phyloP scores from a whole-genome alignment of 495 filamentous ascomycete genomes.

The Aspergillus sclerotioniger region DNA sequence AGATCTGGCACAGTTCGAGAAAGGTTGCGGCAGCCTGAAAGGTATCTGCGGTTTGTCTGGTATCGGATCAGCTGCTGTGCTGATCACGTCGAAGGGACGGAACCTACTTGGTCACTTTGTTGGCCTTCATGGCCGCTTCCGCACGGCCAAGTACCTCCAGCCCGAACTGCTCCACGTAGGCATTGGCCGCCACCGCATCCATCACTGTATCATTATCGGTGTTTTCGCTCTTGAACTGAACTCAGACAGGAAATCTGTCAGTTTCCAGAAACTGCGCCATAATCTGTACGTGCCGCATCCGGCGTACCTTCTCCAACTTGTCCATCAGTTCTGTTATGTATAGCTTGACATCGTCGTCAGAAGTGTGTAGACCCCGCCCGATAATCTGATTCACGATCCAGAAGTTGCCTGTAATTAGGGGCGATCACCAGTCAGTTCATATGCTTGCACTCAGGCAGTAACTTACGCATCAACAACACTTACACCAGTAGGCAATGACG shows the following conservation, averaged over 20 bases:
- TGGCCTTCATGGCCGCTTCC: slow-evolving; percentile 74
- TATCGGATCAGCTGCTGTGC: slow-evolving; percentile 17
- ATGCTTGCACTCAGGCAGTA: slow-evolving; percentile 12
- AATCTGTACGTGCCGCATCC: background rate
- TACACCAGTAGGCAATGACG: slow-evolving; percentile 92
- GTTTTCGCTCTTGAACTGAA: slow-evolving; percentile 64
- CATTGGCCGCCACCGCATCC: slow-evolving; percentile 81
- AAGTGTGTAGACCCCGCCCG: slow-evolving; percentile 68
- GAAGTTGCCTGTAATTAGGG: slow-evolving; percentile 66
- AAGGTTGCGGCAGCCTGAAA: slow-evolving; percentile 90
- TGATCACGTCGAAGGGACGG: background rate
- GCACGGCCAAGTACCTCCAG: slow-evolving; percentile 82
- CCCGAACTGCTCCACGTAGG: slow-evolving; percentile 92
- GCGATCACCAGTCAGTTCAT: slow-evolving; percentile 1
- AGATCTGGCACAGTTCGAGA: slow-evolving; percentile 82
- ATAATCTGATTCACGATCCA: slow-evolving; percentile 93
- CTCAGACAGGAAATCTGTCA: slow-evolving; percentile 10
- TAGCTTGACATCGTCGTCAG: slow-evolving; percentile 67
- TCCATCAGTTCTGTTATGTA: slow-evolving; percentile 88
- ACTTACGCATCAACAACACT: slow-evolving; percentile 31
- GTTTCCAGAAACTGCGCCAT: background rate
- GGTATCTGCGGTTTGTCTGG: slow-evolving; percentile 87
- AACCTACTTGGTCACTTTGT: slow-evolving; percentile 78
- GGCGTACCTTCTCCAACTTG: slow-evolving; percentile 75
- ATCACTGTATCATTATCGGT: slow-evolving; percentile 67